Conservation (phyloP, 257 asterid species). For the Ilex aquifolium region DNA sequence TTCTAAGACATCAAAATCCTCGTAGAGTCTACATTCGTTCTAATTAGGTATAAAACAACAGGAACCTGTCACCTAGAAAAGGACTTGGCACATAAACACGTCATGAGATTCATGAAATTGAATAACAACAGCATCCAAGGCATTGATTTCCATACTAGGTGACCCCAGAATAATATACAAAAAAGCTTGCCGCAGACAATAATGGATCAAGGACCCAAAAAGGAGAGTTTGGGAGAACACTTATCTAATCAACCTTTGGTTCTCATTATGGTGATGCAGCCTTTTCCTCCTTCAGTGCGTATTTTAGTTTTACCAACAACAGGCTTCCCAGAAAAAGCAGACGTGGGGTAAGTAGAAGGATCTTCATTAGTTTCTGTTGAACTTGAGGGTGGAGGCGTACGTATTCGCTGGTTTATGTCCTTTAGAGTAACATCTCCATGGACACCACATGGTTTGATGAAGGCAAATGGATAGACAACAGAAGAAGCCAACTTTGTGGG, state of each 20-base stretch:
- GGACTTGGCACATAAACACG: no score
- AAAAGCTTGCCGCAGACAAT: no score
- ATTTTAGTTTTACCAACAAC: conserved; percentile 28
- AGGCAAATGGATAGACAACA: conserved; percentile 29
- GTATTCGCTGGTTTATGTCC: conserved; percentile 28
- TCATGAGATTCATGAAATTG: no score
- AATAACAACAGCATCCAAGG: no score
- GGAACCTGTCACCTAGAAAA: no score
- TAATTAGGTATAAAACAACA: no score
- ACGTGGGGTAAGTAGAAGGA: conserved; percentile 22
- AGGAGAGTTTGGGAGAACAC: not conserved
- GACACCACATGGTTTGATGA: conserved; percentile 27
- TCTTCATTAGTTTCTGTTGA: conserved; percentile 9
- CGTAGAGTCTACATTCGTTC: no score
- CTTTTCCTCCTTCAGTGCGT: conserved; percentile 29
- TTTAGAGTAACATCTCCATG: conserved; percentile 32
- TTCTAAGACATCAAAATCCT: no score
- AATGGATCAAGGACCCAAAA: no score
- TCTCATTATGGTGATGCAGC: conserved; percentile 34
- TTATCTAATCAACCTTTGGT: conserved; percentile 23
- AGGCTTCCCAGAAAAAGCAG: conserved; percentile 36
- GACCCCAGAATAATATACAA: no score
- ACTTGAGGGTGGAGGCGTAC: conserved; percentile 12
- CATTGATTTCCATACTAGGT: no score
- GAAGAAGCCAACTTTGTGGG: conserved; percentile 14